phyloP scores from a whole-genome alignment of 2,329 filamentous ascomycete genomes.

The Aureobasidium melanogenum region DNA sequence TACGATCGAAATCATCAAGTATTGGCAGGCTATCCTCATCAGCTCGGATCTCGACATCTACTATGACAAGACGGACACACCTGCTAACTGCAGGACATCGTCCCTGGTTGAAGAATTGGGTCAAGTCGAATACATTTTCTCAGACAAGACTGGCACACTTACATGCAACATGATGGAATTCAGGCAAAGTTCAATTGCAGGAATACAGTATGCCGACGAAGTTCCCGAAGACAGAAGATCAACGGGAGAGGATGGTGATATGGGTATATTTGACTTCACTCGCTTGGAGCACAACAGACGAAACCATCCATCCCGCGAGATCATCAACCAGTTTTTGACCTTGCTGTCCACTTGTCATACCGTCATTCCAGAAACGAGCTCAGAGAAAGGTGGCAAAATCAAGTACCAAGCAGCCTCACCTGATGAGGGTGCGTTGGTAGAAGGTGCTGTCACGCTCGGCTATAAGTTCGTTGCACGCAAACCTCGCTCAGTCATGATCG shows the following conservation, averaged over 20 bases:
- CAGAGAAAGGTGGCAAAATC: constrained; percentile 69
- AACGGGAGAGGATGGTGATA: constrained; percentile 61
- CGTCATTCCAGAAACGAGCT: constrained; percentile 83
- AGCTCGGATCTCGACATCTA: constrained; percentile 98
- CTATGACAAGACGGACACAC: constrained; percentile 89
- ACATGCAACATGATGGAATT: constrained; percentile 99
- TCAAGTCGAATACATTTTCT: constrained; percentile 98
- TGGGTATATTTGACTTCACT: constrained; percentile 76
- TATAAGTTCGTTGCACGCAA: constrained; percentile 89
- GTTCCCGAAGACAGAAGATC: constrained; percentile 84
- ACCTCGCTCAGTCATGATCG: constrained; percentile 78
- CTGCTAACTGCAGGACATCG: constrained; percentile 90
- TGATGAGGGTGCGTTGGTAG: constrained; percentile 92
- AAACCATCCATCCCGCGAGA: constrained; percentile 45
- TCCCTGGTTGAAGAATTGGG: constrained; percentile 94
- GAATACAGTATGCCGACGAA: constrained; percentile 87
- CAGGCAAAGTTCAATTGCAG: constrained; percentile 85
- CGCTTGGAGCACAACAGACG: constrained; percentile 61
- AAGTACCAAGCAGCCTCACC: constrained; percentile 98
- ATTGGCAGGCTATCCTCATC: constrained; percentile 95
- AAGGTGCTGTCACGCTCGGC: constrained; percentile 76
- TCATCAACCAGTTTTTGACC: constrained; percentile 75
- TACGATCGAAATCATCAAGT: constrained; percentile 95
- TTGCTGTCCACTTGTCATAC: constrained; percentile 89
- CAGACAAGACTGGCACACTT: constrained; percentile 92